phyloP scores from a whole-genome alignment of 441 rosid genomes.

The Kokia cookei region DNA sequence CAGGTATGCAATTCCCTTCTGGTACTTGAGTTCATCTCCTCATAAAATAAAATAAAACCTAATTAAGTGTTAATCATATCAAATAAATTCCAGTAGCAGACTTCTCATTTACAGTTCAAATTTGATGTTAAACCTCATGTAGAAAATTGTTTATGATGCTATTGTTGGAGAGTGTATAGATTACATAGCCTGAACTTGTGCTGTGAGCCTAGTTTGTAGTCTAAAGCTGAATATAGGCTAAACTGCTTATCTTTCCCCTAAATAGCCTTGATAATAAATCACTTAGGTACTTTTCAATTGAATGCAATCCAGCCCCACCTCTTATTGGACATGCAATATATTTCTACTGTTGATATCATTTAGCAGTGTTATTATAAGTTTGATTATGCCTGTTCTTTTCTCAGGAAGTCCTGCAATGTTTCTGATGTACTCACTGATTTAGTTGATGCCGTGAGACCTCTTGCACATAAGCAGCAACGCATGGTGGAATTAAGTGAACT shows the following conservation, averaged over 20 bases:
- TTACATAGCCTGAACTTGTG: not conserved
- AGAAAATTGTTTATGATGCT: not conserved
- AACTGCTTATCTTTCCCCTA: not conserved
- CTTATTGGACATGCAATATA: slow-evolving; percentile 1
- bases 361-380: not conserved
- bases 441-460: not conserved
- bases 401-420: slow-evolving; percentile 94
- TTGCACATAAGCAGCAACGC: slow-evolving; percentile 46
- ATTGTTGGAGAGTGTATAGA: not conserved
- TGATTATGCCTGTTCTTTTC: slow-evolving; percentile 47
- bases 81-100: not conserved
- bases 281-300: not conserved
- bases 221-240: not conserved
- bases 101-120: not conserved
- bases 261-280: not conserved
- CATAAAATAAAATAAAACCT: not conserved
- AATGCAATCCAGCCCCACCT: not conserved
- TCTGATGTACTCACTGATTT: slow-evolving; percentile 41
- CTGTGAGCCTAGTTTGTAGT: not conserved
- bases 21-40: not conserved
- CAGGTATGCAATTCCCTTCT: slow-evolving; percentile 36
- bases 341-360: not conserved
- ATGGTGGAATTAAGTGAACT: slow-evolving; percentile 46
- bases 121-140: not conserved
- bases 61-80: not conserved